phyloP scores from a whole-genome alignment of 2,329 filamentous ascomycete species.

The Aspergillus japonicus region DNA sequence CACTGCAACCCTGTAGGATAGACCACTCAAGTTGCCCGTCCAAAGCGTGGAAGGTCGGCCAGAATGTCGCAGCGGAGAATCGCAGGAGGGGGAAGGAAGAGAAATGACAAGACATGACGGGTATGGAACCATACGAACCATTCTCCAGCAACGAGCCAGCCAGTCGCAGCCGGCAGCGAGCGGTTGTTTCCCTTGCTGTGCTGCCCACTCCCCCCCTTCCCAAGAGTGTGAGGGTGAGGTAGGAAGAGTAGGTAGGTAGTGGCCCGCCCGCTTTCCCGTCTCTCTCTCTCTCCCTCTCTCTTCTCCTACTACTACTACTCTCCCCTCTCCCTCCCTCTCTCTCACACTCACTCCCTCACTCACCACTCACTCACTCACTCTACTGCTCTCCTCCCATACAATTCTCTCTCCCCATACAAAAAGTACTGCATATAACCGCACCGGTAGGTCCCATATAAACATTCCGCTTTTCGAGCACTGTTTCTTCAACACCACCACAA shows the following conservation, averaged over 20 bases:
- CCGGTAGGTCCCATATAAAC: constrained; percentile 38
- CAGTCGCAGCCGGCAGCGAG: constrained; percentile 26
- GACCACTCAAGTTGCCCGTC: not conserved
- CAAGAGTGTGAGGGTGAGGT: constrained; percentile 5
- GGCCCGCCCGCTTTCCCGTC: constrained; percentile 27
- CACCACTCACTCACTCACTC: constrained; percentile 29
- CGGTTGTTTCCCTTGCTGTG: constrained; percentile 29
- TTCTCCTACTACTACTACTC: constrained; percentile 36
- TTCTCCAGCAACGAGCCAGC: constrained; percentile 24
- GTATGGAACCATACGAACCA: constrained; percentile 25
- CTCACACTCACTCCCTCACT: constrained; percentile 30
- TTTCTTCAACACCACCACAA: constrained; percentile 30
- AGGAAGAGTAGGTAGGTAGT: constrained; percentile 15
- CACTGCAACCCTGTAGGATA: constrained; percentile 1
- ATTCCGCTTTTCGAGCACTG: constrained; percentile 22
- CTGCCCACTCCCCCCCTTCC: constrained; percentile 26
- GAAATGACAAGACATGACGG: constrained; percentile 17
- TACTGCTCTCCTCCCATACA: constrained; percentile 35
- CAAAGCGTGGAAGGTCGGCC: constrained; percentile 2
- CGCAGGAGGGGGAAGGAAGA: constrained; percentile 7
- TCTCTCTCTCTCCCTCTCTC: constrained; percentile 19
- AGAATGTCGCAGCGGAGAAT: constrained; percentile 4
- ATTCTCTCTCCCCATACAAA: constrained; percentile 39
- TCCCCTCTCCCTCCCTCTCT: constrained; percentile 31
- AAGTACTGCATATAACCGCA: constrained; percentile 38